Evolutionary conservation across 164 flowering plant genomes (phyloP).

Genomic region (Aristolochia californica): DNA sequence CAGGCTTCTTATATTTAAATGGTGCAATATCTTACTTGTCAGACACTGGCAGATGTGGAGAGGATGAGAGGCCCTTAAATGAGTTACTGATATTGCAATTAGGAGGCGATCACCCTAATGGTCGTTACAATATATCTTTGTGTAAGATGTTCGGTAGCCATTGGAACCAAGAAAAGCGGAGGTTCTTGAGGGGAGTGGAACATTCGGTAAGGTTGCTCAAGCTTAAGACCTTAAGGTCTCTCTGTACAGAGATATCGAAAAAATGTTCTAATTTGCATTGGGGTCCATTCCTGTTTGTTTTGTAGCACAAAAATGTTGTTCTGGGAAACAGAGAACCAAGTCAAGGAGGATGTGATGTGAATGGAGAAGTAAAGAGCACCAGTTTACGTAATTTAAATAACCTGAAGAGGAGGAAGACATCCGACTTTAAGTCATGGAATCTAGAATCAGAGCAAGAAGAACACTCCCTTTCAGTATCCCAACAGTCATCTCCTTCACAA

Average conservation of each 20-base stretch:
- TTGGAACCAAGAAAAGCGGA: constrained; percentile 39
- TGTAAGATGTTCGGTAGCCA: constrained; percentile 55
- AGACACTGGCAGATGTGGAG: constrained; percentile 59
- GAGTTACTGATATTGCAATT: constrained; percentile 70
- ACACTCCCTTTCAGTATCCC: constrained; percentile 70
- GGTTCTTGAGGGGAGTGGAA: constrained; percentile 14
- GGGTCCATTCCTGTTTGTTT: too few relatives aligned
- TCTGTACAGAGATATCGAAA: too few relatives aligned
- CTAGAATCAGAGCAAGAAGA: constrained; percentile 65
- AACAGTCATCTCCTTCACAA: constrained; percentile 72
- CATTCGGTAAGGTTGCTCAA: not conserved
- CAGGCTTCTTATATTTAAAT: too few relatives aligned
- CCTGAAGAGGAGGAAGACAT: constrained; percentile 47
- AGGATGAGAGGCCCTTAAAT: constrained; percentile 84
- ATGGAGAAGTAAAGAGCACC: too few relatives aligned
- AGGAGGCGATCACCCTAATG: constrained; percentile 52
- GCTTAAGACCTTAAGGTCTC: not conserved
- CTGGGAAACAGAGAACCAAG: constrained; percentile 6
- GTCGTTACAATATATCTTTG: constrained; percentile 42
- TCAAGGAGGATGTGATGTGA: constrained; percentile 14
- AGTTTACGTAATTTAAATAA: too few relatives aligned
- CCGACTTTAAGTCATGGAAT: constrained; percentile 31
- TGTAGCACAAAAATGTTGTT: too few relatives aligned
- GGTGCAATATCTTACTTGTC: not conserved
- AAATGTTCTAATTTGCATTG: too few relatives aligned